These are phyloP conservation scores for Zelopaecilomyces penicillatus DNA, from an alignment of 2,329 filamentous ascomycete species.

Conservation along the genomic window DNA sequence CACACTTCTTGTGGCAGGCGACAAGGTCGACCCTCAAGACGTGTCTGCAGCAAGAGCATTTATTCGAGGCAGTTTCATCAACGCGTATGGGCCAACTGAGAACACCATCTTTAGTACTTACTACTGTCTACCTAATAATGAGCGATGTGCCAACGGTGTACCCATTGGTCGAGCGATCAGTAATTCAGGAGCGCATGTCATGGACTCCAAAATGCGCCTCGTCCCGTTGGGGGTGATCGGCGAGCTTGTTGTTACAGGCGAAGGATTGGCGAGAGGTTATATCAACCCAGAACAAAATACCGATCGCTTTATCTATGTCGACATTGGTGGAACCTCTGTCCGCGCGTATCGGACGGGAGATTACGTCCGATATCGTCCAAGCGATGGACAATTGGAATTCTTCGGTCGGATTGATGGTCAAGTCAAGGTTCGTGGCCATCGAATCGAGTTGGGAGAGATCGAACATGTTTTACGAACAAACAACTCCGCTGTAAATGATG, in stretches of 20 bases:
- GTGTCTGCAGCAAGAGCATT: background rate
- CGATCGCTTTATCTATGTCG: slow-evolving; percentile 12
- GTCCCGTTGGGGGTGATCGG: slow-evolving; percentile 15
- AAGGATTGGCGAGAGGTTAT: slow-evolving; percentile 15
- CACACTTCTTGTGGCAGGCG: slow-evolving; percentile 10
- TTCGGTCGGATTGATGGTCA: slow-evolving; percentile 20
- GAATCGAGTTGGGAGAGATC: slow-evolving; percentile 21
- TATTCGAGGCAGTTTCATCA: slow-evolving; percentile 3
- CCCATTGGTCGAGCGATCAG: slow-evolving; percentile 14
- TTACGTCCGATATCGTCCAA: slow-evolving; percentile 12
- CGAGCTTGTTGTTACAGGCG: slow-evolving; percentile 18
- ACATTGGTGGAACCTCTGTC: slow-evolving; percentile 1
- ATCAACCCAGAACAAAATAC: slow-evolving; percentile 7
- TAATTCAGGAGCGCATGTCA: slow-evolving; percentile 15
- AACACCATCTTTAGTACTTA: slow-evolving; percentile 13
- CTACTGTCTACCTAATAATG: slow-evolving; percentile 1
- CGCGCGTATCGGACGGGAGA: slow-evolving; percentile 21
- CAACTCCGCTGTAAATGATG: slow-evolving; percentile 11
- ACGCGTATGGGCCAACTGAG: slow-evolving; percentile 18
- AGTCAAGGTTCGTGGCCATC: slow-evolving; percentile 18
- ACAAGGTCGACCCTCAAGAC: slow-evolving; percentile 10
- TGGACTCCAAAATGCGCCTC: slow-evolving; percentile 11
- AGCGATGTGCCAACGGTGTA: slow-evolving; percentile 12
- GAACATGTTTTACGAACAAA: slow-evolving; percentile 13
- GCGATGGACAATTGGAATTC: slow-evolving; percentile 18